Conservation (phyloP, 768 basidiomycete species). For the Tricholoma flavovirens region DNA sequence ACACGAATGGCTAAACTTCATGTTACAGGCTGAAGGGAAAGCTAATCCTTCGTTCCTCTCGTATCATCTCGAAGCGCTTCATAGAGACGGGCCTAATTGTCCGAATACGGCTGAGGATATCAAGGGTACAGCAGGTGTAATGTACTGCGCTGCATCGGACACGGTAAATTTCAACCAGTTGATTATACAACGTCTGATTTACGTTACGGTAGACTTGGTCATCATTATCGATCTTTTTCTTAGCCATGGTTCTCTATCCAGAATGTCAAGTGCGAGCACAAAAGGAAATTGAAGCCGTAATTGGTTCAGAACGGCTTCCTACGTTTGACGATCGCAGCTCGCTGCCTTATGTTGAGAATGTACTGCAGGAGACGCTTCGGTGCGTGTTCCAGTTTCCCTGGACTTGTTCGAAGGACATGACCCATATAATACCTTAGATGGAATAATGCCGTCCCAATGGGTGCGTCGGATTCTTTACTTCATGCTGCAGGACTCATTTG, state of each 20-base stretch:
- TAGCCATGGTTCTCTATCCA: slow-evolving; percentile 35
- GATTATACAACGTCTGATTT: slow-evolving; percentile 11
- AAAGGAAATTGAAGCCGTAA: slow-evolving; percentile 35
- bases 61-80: slow-evolving; percentile 4
- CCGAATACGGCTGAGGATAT: slow-evolving; percentile 13
- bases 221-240: slow-evolving; percentile 27
- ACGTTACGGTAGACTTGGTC: slow-evolving; percentile 22
- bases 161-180: slow-evolving; percentile 16
- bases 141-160: slow-evolving; percentile 34
- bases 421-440: slow-evolving; percentile 4
- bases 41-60: slow-evolving; percentile 13
- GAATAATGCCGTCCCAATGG: slow-evolving; percentile 4
- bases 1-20: neutral
- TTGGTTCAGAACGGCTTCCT: slow-evolving; percentile 33
- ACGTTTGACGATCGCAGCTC: slow-evolving; percentile 22
- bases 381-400: neutral
- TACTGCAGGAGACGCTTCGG: slow-evolving; percentile 27
- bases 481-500: neutral
- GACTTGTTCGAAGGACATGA: neutral
- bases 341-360: slow-evolving; percentile 33
- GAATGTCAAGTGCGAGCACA: slow-evolving; percentile 31
- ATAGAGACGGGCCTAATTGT: slow-evolving; percentile 1
- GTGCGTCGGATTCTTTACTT: neutral
- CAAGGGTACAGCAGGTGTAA: slow-evolving; percentile 21
- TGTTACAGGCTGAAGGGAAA: slow-evolving; percentile 9